Base-by-base conservation (phyloP, 2,329 filamentous ascomycete species). In the Biscogniauxia marginata region DNA sequence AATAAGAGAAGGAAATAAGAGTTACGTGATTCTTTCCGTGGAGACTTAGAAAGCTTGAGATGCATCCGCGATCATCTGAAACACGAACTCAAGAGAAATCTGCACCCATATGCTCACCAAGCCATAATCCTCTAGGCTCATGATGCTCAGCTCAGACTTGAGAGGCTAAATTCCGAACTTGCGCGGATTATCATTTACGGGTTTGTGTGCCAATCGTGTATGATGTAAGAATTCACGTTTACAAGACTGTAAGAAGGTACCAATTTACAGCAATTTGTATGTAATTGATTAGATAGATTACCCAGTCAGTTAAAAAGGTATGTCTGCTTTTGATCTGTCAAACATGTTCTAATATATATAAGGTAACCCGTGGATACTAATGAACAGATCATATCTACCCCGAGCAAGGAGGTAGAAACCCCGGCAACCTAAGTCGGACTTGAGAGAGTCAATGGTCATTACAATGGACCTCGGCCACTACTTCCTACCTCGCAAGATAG, bases 61-160 rank as follows among this genome's bases (percentile, higher is more conserved):
- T 79, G 80, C 57, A 75, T 79, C 4, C 73, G 76, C n/a, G 70
- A 77, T 20, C 65, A 68, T 16, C 68, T 80, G 2, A 70, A 78
- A 48, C 64, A 74, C n/a, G 65, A 70, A 2, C 70, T 78, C 45
- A 54, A 56, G 22, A 65, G 51, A 4, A 65, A 68, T 7, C 64
- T 65, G 2, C 75, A 78, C 48, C 68, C 70, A 3, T 75, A 71
- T 52, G 72, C 75, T 3, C 59, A 60, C 8, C 62, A 70, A 7
- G 65, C 75, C 23, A 67, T 71, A 30, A 75, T 79, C 16, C 59
- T 79, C 3, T 75, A 75, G 7, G 76, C 75, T 1, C 75, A 77
- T 7, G 81, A 84, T 47, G 80, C 81, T 0, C 79, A 83, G 53
- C 76, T 84, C 0, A 79, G 79, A 9, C 70, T 82, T n/a, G 76